phyloP scores from a whole-genome alignment of 768 basidiomycete genomes.

The Candolleomyces efflorescens region DNA sequence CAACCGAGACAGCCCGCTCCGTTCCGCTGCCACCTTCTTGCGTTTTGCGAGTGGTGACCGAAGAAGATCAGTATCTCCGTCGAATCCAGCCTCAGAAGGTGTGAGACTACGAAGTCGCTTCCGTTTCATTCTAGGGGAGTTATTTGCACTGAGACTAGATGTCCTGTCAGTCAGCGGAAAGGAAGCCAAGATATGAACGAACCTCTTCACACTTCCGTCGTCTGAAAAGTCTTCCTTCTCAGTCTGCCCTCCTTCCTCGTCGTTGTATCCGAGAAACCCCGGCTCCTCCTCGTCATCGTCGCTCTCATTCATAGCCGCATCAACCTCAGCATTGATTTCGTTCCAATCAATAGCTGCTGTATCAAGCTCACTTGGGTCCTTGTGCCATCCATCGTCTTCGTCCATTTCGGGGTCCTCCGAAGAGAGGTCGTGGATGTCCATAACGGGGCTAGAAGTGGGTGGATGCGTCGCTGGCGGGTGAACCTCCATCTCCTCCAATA shows the following conservation, averaged over 20 bases:
- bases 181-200: slow-evolving; percentile 7
- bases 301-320: slow-evolving; percentile 81
- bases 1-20: slow-evolving; percentile 60
- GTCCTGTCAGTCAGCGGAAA: background rate
- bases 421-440: slow-evolving; percentile 33
- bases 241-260: slow-evolving; percentile 39
- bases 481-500: slow-evolving; percentile 55
- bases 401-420: slow-evolving; percentile 68
- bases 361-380: slow-evolving; percentile 35
- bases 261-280: slow-evolving; percentile 50
- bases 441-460: slow-evolving; percentile 1
- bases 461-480: slow-evolving; percentile 18
- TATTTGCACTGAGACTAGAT: slow-evolving; percentile 25
- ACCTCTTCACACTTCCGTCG: slow-evolving; percentile 16
- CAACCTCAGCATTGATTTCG: slow-evolving; percentile 82
- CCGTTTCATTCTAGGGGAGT: slow-evolving; percentile 47
- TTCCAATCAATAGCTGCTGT: slow-evolving; percentile 73
- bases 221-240: slow-evolving; percentile 7
- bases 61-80: slow-evolving; percentile 36
- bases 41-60: slow-evolving; percentile 77
- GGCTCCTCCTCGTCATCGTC: slow-evolving; percentile 55
- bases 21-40: slow-evolving; percentile 67
- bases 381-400: slow-evolving; percentile 40
- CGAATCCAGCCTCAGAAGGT: slow-evolving; percentile 46
- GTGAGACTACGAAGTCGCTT: slow-evolving; percentile 73